Evolutionary conservation across 2,329 filamentous ascomycete genomes (phyloP), one percentile per base, ranked within the genome.

Genomic region (Magnaporthiopsis rhizophila): DNA sequence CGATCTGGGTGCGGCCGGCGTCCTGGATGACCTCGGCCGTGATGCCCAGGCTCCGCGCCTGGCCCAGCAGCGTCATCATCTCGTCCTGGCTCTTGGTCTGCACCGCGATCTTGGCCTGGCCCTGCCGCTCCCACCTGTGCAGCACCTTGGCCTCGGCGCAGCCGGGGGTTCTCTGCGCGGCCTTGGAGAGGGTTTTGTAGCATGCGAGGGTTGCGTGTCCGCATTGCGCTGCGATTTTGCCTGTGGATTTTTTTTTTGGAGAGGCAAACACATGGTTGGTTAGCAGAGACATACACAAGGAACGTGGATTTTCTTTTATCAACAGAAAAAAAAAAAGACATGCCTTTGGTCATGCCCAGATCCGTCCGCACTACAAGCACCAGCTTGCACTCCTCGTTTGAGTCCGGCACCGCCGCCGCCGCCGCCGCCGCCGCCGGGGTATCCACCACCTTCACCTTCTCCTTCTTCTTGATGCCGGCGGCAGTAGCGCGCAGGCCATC

Each of bases 1-100:
- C 93, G 76, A 99, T 98, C 84, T 99, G 95, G 59, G 95, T 99
- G 67, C 95, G 86, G 18, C 95, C 95, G n/a, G 95, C 95, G 77
- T 99, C 95, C 72, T 91, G 88, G 69, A 99, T 94, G 63, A 97
- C 87, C 75, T 94, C 89, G 63, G 94, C 92, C 66, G 92, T 93
- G 65, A 99, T 77, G 1, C 95, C 94, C 65, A 97, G 75, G 73
- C 88, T 91, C 67, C 91, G 83, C 3, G 95, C 95, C 75, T 89
- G 87, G 64, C 88, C 90, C 78, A 93, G 89, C 69, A 90, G 77
- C 67, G 80, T 79, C 67, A 95, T 78, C 69, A 96, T 77, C 73
- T 96, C 91, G 50, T 96, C 91, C 77, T 97, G 90, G 66, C 87
- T 88, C 79, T 94, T 95, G 69, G 89, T 83, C 78, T 97, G 93